Base-by-base conservation (phyloP, 208 protist species). In the Leishmania amazonensis region DNA sequence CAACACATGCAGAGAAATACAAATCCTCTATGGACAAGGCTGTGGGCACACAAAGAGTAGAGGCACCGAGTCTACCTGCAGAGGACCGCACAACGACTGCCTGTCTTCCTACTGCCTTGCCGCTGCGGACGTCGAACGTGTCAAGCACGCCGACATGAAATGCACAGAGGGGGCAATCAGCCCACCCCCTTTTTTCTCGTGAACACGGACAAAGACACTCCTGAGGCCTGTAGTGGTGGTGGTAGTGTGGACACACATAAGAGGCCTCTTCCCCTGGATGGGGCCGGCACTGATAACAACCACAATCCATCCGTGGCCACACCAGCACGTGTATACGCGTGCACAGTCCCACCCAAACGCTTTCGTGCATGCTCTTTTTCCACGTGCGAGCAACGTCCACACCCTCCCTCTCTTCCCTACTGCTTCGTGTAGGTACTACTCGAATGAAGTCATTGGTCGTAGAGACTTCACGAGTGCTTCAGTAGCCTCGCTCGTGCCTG, bases 391-490 rank as follows among this genome's bases (percentile, higher is more conserved):
- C 13, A 67, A 38, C 8, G 58, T 31, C 31, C 28, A n/a, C 28
- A 7, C 11, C 0, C 51, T 68, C 28, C 13, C 8, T 17, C 9
- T 31, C 31, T 51, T 31, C 64, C 35, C 11, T 38, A 19, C 7
- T 73, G 3, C 28, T 70, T 21, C 17, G 11, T 67, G 45, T 17
- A 42, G 47, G 42, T 0, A 8, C 70, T 81, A 88, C 73, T 89
- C 87, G 62, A 83, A 86, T 35, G 87, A 90, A 31, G 87, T 90
- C 45, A 90, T 65, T 1, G 87, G 87, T 38, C 81, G 76, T 40
- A 85, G 76, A 70, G 81, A 79, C 24, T 28, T 35, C 17, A 84
- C 24, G 13, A 64, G 57, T 35, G 65, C 35, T 5, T 49, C 54
- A 35, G 76, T 49, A 60, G 31, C 57, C 19, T 78, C 74, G 42